These are phyloP conservation scores for Aechmea fasciata DNA, from an alignment of 176 grass and related monocot species.

Conservation along the genomic window DNA sequence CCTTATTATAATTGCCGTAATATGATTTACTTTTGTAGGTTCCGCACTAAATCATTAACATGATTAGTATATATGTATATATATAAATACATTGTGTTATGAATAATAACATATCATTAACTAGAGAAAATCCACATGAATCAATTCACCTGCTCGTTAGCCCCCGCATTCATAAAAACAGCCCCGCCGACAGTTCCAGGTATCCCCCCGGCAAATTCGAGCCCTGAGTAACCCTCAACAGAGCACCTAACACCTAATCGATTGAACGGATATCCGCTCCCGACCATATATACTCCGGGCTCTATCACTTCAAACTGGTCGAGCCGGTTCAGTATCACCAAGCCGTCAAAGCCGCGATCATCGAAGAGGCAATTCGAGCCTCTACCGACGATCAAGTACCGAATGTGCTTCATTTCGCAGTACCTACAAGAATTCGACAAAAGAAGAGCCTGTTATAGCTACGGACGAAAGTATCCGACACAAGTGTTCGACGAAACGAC, in stretches of 20 bases:
- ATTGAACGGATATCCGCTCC: slow-evolving; percentile 8
- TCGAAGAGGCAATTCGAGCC: slow-evolving; percentile 25
- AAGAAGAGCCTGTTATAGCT: not conserved
- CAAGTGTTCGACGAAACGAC: slow-evolving; percentile 1
- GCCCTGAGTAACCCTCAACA: slow-evolving; percentile 10
- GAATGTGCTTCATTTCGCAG: slow-evolving; percentile 6
- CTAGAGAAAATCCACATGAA: not conserved
- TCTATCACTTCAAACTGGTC: slow-evolving; percentile 6
- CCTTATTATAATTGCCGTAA: too few species aligned
- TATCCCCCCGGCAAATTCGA: slow-evolving; percentile 14
- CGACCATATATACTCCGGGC: slow-evolving; percentile 11
- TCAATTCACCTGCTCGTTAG: slow-evolving; percentile 6
- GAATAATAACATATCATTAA: not conserved
- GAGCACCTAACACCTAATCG: slow-evolving; percentile 12
- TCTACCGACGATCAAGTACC: not conserved
- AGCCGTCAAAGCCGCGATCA: slow-evolving; percentile 15
- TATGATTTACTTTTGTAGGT: too few species aligned
- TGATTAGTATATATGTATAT: too few species aligned
- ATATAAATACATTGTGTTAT: not conserved
- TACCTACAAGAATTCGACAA: not conserved
- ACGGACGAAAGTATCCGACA: not conserved
- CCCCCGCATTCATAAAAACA: slow-evolving; percentile 18
- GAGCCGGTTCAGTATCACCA: slow-evolving; percentile 9
- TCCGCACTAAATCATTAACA: too few species aligned
- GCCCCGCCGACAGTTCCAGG: slow-evolving; percentile 15